Evolutionary conservation across 306 rosid genomes (phyloP).

Genomic region (Purshia tridentata): DNA sequence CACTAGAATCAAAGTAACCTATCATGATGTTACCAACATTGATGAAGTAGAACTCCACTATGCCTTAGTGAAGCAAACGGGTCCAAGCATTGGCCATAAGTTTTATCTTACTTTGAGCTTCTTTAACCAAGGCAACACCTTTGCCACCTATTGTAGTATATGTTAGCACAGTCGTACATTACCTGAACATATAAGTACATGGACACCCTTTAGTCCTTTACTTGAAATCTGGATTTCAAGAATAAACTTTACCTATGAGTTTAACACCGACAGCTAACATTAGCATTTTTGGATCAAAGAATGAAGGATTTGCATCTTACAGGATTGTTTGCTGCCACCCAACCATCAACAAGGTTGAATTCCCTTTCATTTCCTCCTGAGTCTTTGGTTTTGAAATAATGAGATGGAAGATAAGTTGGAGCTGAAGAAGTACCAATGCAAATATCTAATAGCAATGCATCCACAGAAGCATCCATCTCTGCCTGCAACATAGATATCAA

Average conservation of each 20-base stretch:
- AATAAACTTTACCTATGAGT: too few species aligned
- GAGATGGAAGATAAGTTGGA: conserved; percentile 36
- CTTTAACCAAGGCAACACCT: conserved; percentile 92
- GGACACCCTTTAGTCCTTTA: too few species aligned
- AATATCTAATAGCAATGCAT: conserved; percentile 30
- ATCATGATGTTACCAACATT: conserved; percentile 74
- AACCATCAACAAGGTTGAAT: conserved; percentile 43
- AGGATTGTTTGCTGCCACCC: conserved; percentile 41
- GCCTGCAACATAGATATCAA: conserved; percentile 1
- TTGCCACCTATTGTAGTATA: conserved; percentile 65
- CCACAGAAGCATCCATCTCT: conserved; percentile 16
- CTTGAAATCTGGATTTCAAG: too few species aligned
- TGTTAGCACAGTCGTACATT: too few species aligned
- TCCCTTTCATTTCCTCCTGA: conserved; percentile 12
- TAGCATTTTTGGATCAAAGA: too few species aligned
- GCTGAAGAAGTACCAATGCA: conserved; percentile 35
- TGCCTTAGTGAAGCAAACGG: conserved; percentile 69
- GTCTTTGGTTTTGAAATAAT: conserved; percentile 27
- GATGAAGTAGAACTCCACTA: conserved; percentile 95
- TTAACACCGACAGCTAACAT: too few species aligned
- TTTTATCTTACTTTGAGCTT: conserved; percentile 79
- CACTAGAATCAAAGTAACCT: conserved; percentile 19
- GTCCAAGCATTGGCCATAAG: conserved; percentile 79
- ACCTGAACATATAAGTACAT: too few species aligned
- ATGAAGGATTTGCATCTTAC: conserved; percentile 1